Conservation (phyloP, 2,329 filamentous ascomycete species). For the Ascosphaera acerosa region DNA sequence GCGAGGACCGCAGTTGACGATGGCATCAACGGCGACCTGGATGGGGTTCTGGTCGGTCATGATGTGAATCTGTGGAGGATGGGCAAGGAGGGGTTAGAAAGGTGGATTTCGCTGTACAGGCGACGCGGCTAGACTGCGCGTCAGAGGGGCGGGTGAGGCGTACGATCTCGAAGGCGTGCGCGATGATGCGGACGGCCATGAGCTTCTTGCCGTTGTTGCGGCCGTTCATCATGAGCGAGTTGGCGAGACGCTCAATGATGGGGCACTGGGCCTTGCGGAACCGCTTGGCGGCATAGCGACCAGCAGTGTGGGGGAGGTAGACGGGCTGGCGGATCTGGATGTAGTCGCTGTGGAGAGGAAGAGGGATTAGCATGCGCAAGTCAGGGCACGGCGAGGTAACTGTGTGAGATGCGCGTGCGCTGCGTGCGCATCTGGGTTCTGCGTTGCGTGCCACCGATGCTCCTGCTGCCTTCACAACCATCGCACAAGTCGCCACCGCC, state of each 20-base stretch:
- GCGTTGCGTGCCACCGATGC: no score
- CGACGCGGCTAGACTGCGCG: neutral
- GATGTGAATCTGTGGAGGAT: constrained; percentile 61
- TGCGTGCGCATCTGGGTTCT: no score
- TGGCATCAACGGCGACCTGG: constrained; percentile 97
- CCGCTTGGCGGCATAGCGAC: constrained; percentile 96
- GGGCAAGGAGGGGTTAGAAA: neutral
- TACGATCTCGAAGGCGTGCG: constrained; percentile 98
- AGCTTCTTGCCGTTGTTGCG: constrained; percentile 99
- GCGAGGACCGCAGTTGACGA: constrained; percentile 99
- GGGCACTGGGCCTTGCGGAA: constrained; percentile 99
- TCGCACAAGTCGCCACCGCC: no score
- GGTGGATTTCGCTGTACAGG: neutral
- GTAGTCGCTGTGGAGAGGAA: constrained; percentile 60
- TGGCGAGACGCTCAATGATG: constrained; percentile 99
- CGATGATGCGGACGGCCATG: constrained; percentile 98
- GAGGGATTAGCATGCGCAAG: no score
- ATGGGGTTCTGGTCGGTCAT: constrained; percentile 99
- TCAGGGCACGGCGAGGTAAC: no score
- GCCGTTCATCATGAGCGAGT: constrained; percentile 99
- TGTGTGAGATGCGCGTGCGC: no score
- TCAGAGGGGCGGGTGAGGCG: constrained; percentile 19
- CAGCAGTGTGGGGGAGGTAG: constrained; percentile 97
- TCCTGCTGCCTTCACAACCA: no score
- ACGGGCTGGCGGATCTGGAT: constrained; percentile 98